phyloP scores from a whole-genome alignment of 2,329 filamentous ascomycete genomes.

The Westerdykella aurantiaca region DNA sequence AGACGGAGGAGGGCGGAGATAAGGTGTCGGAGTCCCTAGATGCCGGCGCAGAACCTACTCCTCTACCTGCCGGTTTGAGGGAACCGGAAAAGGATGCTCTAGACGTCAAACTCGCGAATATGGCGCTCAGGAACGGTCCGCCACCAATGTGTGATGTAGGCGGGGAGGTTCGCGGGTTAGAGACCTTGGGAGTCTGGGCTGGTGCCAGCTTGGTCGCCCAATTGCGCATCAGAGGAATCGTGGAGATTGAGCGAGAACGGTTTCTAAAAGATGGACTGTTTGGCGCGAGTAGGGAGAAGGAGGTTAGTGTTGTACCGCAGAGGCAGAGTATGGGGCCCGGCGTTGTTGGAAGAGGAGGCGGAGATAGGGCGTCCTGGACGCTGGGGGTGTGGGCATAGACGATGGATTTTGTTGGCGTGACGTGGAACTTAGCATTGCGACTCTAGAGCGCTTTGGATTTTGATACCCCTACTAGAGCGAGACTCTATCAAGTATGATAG shows the following conservation, averaged over 20 bases:
- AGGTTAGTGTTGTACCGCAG: slow-evolving; percentile 53
- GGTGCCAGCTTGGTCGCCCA: slow-evolving; percentile 66
- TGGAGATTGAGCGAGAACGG: slow-evolving; percentile 64
- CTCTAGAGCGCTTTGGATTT: background rate
- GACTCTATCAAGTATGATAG: no score
- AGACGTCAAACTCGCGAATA: slow-evolving; percentile 51
- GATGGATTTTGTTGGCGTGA: background rate
- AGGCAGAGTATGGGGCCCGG: slow-evolving; percentile 61
- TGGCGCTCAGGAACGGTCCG: slow-evolving; percentile 40
- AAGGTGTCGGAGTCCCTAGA: slow-evolving; percentile 16
- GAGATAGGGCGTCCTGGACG: slow-evolving; percentile 36
- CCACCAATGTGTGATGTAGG: slow-evolving; percentile 40
- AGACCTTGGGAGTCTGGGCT: slow-evolving; percentile 67
- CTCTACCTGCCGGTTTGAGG: slow-evolving; percentile 38
- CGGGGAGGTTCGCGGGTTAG: slow-evolving; percentile 59
- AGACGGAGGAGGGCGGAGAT: slow-evolving; percentile 18
- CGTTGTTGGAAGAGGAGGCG: slow-evolving; percentile 18
- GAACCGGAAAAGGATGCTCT: slow-evolving; percentile 53
- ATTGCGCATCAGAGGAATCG: slow-evolving; percentile 62
- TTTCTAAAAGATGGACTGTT: slow-evolving; percentile 63
- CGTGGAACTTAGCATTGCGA: slow-evolving; percentile 1
- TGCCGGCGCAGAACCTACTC: slow-evolving; percentile 4
- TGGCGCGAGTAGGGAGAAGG: slow-evolving; percentile 55
- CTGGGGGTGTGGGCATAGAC: slow-evolving; percentile 35
- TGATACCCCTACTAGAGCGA: background rate